A percentile compares a stretch with the other conserved stretches of the same genome.
These are phyloP conservation scores for Capsicum rhomboideum DNA, from an alignment of 257 asterid genomes.

Conservation along the genomic window DNA sequence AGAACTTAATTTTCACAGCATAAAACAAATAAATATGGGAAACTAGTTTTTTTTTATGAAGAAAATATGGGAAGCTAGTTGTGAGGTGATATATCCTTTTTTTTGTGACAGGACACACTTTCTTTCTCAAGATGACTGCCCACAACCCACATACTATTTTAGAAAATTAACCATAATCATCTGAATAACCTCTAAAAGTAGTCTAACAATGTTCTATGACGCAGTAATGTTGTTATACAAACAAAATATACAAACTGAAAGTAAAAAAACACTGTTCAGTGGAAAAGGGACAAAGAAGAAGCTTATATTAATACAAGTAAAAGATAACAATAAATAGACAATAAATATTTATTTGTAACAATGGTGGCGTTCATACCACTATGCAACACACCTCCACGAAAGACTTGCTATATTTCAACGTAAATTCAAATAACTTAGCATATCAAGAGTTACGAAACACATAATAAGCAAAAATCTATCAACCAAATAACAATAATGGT, in stretches of 20 bases:
- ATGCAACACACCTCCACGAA: neutral
- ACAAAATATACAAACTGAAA: neutral
- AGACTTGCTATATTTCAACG: neutral
- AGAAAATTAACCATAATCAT: neutral
- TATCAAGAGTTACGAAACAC: neutral
- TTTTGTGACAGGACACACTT: neutral
- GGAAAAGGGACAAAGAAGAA: neutral
- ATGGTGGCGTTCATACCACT: neutral
- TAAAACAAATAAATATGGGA: neutral
- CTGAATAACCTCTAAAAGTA: neutral
- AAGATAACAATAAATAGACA: neutral
- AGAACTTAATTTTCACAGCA: neutral
- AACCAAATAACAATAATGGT: no score
- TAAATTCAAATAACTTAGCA: neutral
- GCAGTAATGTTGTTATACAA: neutral
- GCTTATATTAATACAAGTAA: neutral
- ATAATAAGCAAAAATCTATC: no score
- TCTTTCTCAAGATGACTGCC: neutral
- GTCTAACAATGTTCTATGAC: neutral
- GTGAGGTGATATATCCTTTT: neutral
- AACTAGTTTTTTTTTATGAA: no score
- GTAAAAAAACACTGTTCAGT: neutral
- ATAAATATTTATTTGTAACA: neutral
- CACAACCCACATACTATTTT: neutral
- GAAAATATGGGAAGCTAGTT: no score